phyloP scores from a whole-genome alignment of 192 early-diverging fungal species.

The Coemansia sp. region DNA sequence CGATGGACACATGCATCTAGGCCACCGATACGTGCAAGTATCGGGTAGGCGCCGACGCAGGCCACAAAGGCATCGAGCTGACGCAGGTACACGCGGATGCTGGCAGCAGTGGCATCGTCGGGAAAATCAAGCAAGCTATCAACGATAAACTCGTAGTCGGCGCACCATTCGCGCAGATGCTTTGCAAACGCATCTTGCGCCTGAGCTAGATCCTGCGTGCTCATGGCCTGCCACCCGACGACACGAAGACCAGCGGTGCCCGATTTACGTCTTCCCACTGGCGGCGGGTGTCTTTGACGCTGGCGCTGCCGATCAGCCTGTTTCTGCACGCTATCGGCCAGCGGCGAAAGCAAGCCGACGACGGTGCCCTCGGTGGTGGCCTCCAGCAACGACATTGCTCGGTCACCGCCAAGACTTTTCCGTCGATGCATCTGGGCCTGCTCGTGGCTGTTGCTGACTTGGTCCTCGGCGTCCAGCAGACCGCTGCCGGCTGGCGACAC shows the following conservation, averaged over 20 bases:
- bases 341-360: constrained; percentile 42
- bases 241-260: constrained; percentile 15
- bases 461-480: constrained; percentile 20
- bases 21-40: constrained; percentile 43
- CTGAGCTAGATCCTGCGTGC: constrained; percentile 15
- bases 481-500: constrained; percentile 48
- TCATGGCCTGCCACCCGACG: constrained; percentile 51
- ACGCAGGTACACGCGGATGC: constrained; percentile 17
- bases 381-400: constrained; percentile 48
- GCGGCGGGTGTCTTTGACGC: no score
- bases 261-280: background rate
- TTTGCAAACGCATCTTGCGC: constrained; percentile 33
- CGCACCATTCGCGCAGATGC: constrained; percentile 31
- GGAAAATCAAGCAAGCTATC: constrained; percentile 42
- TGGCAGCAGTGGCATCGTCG: constrained; percentile 23
- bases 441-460: background rate
- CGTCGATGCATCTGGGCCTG: constrained; percentile 1
- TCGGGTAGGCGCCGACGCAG: constrained; percentile 19
- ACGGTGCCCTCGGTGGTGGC: constrained; percentile 51
- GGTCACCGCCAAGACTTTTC: background rate
- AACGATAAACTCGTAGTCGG: constrained; percentile 48
- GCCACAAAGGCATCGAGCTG: constrained; percentile 41
- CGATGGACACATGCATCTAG: constrained; percentile 32
- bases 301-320: background rate
- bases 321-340: constrained; percentile 16